Evolutionary conservation across 352 stramenopile genomes (phyloP).

Genomic region (Phytophthora agathidicida): DNA sequence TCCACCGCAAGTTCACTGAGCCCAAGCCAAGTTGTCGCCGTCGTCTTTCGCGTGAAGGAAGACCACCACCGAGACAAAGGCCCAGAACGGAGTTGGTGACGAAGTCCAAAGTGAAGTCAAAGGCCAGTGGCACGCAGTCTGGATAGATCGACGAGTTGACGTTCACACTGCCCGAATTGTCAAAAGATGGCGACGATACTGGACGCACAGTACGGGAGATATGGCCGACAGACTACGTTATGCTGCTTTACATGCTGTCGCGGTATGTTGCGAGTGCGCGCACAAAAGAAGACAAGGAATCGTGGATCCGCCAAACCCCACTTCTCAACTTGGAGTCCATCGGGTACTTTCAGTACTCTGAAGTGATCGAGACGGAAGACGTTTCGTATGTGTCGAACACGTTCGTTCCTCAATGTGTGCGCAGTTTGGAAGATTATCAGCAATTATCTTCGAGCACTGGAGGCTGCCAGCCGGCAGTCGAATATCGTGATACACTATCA

Average conservation of each 20-base stretch:
- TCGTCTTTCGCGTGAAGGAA: too few species aligned
- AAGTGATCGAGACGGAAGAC: conserved; percentile 95
- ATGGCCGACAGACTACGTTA: conserved; percentile 60
- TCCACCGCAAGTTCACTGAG: too few species aligned
- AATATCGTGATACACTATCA: conserved; percentile 93
- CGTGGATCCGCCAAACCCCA: conserved; percentile 94
- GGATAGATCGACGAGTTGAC: conserved; percentile 58
- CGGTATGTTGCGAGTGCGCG: conserved; percentile 54
- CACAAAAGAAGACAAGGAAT: conserved; percentile 86
- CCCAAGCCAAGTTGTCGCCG: too few species aligned
- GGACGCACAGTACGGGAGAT: conserved; percentile 51
- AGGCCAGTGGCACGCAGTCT: too few species aligned
- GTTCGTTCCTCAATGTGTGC: conserved; percentile 95
- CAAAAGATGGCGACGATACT: conserved; percentile 51
- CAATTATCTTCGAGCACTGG: conserved; percentile 74
- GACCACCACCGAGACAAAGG: conserved; percentile 4
- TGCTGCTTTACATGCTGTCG: conserved; percentile 63
- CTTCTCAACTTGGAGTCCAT: conserved; percentile 91
- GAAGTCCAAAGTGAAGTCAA: too few species aligned
- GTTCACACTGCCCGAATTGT: conserved; percentile 58
- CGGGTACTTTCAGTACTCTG: conserved; percentile 91
- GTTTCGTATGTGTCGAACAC: conserved; percentile 95
- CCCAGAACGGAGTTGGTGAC: too few species aligned
- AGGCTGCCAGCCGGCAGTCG: conserved; percentile 81
- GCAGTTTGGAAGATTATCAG: conserved; percentile 81